These are phyloP conservation scores for Saussurea involucrata DNA, from an alignment of 129 eudicot species.

Conservation along the genomic window DNA sequence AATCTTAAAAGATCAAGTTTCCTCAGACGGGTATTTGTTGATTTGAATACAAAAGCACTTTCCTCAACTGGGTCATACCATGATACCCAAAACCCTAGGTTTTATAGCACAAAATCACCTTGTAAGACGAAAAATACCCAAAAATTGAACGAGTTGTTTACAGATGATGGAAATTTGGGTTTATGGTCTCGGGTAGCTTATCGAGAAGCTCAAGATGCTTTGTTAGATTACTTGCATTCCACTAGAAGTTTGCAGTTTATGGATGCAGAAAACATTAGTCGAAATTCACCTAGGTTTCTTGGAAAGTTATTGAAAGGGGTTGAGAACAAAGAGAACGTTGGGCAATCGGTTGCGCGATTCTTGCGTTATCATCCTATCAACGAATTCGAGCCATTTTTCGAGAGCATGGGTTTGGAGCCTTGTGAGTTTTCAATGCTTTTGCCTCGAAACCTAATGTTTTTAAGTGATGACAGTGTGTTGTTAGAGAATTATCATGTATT, in stretches of 20 bases:
- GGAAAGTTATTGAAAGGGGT: conserved; percentile 45
- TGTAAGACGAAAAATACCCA: conserved; percentile 15
- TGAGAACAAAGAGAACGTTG: conserved; percentile 20
- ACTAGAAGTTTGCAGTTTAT: conserved; percentile 66
- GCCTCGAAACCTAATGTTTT: conserved; percentile 55
- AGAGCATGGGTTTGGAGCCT: conserved; percentile 84
- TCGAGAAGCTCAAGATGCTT: conserved; percentile 71
- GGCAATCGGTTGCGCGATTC: conserved; percentile 48
- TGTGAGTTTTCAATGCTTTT: conserved; percentile 43
- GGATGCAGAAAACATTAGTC: conserved; percentile 81
- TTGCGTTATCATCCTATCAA: conserved; percentile 83
- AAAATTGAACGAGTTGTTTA: background rate
- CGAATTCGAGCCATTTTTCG: conserved; percentile 91
- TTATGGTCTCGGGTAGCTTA: conserved; percentile 23
- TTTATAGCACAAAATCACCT: conserved; percentile 30
- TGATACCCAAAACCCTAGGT: conserved; percentile 41
- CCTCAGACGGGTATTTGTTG: conserved; percentile 19
- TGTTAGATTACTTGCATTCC: conserved; percentile 73
- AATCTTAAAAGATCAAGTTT: conserved; percentile 2
- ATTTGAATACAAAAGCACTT: conserved; percentile 29
- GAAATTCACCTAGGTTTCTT: conserved; percentile 60
- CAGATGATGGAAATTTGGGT: background rate
- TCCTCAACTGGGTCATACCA: conserved; percentile 33
- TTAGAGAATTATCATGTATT: conserved; percentile 67
- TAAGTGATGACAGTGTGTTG: conserved; percentile 60